Conservation (phyloP, 139 green algal species). For the Chlamydomonas schloesseri region DNA sequence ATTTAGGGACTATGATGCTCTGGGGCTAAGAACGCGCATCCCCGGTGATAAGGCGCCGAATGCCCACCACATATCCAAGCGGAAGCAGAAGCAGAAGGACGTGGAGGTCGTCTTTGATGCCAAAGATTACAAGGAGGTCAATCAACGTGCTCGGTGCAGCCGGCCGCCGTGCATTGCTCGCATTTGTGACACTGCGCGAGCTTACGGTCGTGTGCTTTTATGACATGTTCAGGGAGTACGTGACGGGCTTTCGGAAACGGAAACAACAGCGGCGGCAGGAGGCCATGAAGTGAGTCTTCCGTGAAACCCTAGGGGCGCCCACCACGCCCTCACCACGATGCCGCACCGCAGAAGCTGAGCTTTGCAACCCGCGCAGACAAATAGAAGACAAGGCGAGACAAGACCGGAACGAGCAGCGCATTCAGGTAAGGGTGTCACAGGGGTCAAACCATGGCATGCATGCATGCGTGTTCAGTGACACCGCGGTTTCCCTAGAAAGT, state of each 20-base stretch:
- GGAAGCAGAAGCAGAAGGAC: slow-evolving; percentile 59
- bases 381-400: slow-evolving; percentile 59
- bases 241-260: slow-evolving; percentile 80
- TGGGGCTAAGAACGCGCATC: slow-evolving; percentile 35
- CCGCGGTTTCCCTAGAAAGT: no score
- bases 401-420: slow-evolving; percentile 63
- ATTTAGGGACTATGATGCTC: slow-evolving; percentile 56
- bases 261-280: slow-evolving; percentile 78
- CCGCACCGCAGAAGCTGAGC: background rate
- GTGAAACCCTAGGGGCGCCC: background rate
- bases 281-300: slow-evolving; percentile 59
- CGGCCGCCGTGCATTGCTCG: background rate
- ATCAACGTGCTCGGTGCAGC: background rate
- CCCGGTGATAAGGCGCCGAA: slow-evolving; percentile 32
- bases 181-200: no score
- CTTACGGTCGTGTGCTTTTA: no score
- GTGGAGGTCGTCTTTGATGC: slow-evolving; percentile 79
- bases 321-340: background rate
- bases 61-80: slow-evolving; percentile 62
- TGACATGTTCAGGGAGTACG: slow-evolving; percentile 70
- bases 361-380: slow-evolving; percentile 37
- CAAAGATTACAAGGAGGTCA: slow-evolving; percentile 69
- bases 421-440: slow-evolving; percentile 54
- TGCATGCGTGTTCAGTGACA: no score
- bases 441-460: no score